Evolutionary conservation across 2,329 filamentous ascomycete species (phyloP).

Genomic region (Fusarium sp.): DNA sequence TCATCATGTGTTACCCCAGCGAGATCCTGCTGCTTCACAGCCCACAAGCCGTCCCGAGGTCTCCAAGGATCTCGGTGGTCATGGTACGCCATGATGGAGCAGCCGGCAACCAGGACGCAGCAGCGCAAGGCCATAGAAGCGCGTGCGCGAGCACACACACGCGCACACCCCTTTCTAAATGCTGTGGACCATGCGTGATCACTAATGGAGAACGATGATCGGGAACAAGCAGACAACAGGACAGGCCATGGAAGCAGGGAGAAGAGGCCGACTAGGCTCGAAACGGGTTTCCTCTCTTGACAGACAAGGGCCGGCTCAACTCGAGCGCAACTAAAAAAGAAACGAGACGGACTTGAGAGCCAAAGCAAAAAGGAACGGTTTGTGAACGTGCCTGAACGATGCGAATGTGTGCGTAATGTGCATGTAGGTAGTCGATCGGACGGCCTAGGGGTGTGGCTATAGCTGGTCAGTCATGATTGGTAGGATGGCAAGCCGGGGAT

Average conservation of each 20-base stretch:
- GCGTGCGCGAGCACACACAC: slow-evolving; percentile 5
- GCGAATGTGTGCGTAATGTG: slow-evolving; percentile 40
- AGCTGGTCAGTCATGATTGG: slow-evolving; percentile 41
- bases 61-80: slow-evolving; percentile 28
- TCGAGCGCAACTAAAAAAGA: slow-evolving; percentile 24
- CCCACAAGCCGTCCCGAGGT: slow-evolving; percentile 26
- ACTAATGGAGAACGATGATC: slow-evolving; percentile 13
- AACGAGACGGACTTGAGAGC: slow-evolving; percentile 10
- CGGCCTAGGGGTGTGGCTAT: slow-evolving; percentile 37
- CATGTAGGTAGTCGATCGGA: slow-evolving; percentile 38
- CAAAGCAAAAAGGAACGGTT: slow-evolving; percentile 34
- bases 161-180: slow-evolving; percentile 29
- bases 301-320: slow-evolving; percentile 12
- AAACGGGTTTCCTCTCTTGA: slow-evolving; percentile 4
- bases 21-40: slow-evolving; percentile 21
- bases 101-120: slow-evolving; percentile 28
- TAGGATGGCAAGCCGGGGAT: slow-evolving; percentile 14
- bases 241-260: slow-evolving; percentile 18
- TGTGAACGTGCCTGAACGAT: slow-evolving; percentile 40
- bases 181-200: slow-evolving; percentile 16
- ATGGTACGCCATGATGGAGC: slow-evolving; percentile 18
- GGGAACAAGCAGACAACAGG: slow-evolving; percentile 19
- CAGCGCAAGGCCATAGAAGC: slow-evolving; percentile 9
- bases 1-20: slow-evolving; percentile 33
- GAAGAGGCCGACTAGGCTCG: slow-evolving; percentile 17